Conservation (phyloP, 805 yeast genomes). For the Yarrowia divulgata region DNA sequence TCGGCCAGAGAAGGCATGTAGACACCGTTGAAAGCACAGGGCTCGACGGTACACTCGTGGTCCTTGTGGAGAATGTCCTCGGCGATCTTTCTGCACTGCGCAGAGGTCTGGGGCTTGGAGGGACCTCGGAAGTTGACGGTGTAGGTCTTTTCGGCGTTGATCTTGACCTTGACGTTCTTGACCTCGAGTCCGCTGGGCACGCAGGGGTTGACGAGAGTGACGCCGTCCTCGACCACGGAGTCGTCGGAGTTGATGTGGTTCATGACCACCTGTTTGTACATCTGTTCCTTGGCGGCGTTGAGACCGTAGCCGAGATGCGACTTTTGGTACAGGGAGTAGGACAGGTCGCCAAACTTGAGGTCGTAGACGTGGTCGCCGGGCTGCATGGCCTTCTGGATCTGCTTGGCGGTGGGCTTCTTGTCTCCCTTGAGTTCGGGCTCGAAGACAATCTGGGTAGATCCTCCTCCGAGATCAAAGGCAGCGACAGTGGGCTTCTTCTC, state of each 20-base stretch:
- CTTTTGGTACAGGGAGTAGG: conserved; percentile 85
- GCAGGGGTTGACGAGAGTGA: conserved; percentile 78
- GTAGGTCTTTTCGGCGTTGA: conserved; percentile 56
- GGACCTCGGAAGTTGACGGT: conserved; percentile 73
- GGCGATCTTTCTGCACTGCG: conserved; percentile 87
- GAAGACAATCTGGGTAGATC: conserved; percentile 97
- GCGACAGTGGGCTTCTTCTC: conserved; percentile 89
- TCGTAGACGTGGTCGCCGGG: conserved; percentile 90
- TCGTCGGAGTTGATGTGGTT: conserved; percentile 51
- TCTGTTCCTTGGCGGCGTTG: conserved; percentile 88
- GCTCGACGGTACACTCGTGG: conserved; percentile 69
- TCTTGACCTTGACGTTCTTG: conserved; percentile 65
- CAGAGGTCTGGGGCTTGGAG: conserved; percentile 60
- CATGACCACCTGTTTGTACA: conserved; percentile 70
- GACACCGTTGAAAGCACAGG: conserved; percentile 96
- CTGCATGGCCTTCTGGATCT: conserved; percentile 55
- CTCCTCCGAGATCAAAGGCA: conserved; percentile 97
- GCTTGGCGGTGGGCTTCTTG: conserved; percentile 33
- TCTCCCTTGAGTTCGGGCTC: conserved; percentile 78
- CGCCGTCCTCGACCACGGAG: conserved; percentile 50
- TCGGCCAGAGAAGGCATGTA: conserved; percentile 91
- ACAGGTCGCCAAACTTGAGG: conserved; percentile 79
- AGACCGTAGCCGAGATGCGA: conserved; percentile 96
- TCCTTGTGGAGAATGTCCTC: conserved; percentile 87
- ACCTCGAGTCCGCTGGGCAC: conserved; percentile 77